These are phyloP conservation scores for Irpex sp. DNA, from an alignment of 1,284 basidiomycete species.

Conservation along the genomic window DNA sequence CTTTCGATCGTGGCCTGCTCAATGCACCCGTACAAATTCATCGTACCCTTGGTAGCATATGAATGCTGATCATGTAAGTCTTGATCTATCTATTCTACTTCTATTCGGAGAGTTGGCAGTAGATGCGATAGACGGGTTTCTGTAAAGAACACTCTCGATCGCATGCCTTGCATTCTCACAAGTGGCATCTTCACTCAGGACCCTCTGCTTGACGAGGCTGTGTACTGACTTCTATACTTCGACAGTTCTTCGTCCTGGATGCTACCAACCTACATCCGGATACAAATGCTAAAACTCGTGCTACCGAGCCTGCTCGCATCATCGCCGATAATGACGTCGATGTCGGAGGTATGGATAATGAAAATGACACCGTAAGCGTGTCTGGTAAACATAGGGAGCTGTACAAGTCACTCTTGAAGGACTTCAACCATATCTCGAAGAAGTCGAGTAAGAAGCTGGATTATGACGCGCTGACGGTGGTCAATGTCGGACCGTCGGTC, in stretches of 20 bases:
- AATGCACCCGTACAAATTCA: not conserved
- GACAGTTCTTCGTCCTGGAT: slow-evolving; percentile 60
- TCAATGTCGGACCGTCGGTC: slow-evolving; percentile 77
- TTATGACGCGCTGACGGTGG: slow-evolving; percentile 64
- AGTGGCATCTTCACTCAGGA: too few relatives aligned
- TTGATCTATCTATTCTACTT: slow-evolving; percentile 1
- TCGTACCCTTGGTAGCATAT: slow-evolving; percentile 45
- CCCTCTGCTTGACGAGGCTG: not conserved
- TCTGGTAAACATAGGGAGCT: slow-evolving; percentile 32
- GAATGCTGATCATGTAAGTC: slow-evolving; percentile 69
- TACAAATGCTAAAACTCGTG: not conserved
- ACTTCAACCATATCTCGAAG: slow-evolving; percentile 54
- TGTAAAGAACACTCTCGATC: too few relatives aligned
- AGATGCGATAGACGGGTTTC: not conserved
- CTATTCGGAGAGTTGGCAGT: not conserved
- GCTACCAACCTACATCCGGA: slow-evolving; percentile 20
- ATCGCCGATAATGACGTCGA: too few relatives aligned
- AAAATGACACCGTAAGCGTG: slow-evolving; percentile 3
- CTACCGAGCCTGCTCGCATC: too few relatives aligned
- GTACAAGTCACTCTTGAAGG: slow-evolving; percentile 46
- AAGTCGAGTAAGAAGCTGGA: slow-evolving; percentile 41
- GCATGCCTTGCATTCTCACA: too few relatives aligned
- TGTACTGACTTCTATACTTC: not conserved
- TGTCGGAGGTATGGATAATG: not conserved
- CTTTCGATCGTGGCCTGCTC: not conserved